phyloP scores from a whole-genome alignment of 2,329 filamentous ascomycete genomes.

The Colletotrichum musicola region DNA sequence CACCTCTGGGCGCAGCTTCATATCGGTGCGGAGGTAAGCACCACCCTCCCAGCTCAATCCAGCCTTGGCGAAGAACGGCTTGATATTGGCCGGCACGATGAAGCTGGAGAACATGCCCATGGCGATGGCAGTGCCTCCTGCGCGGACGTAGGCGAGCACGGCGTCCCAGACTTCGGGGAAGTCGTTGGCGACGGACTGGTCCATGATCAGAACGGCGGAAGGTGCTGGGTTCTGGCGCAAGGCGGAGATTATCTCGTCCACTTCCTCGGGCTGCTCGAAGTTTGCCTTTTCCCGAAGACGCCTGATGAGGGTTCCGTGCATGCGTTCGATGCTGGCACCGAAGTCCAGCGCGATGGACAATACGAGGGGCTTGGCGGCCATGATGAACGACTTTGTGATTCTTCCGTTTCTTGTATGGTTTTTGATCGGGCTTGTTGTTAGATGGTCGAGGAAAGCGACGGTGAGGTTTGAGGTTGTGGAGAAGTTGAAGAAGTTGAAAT shows the following conservation, averaged over 20 bases:
- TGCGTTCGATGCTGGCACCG: background rate
- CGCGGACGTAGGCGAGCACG: background rate
- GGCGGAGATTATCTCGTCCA: background rate
- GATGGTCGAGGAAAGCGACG: background rate
- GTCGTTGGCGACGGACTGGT: background rate
- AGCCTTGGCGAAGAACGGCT: background rate
- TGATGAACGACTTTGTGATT: background rate
- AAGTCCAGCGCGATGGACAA: background rate
- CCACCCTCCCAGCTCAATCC: background rate
- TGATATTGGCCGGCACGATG: background rate
- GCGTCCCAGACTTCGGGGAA: slow-evolving; percentile 1
- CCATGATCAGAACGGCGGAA: background rate
- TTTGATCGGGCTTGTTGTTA: no score
- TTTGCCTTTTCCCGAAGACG: slow-evolving; percentile 23
- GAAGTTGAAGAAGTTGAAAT: background rate
- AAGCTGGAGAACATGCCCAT: background rate
- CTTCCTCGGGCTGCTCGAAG: background rate
- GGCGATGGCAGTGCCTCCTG: background rate
- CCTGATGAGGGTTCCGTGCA: background rate
- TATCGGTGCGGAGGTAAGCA: background rate
- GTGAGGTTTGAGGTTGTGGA: background rate
- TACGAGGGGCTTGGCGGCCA: background rate
- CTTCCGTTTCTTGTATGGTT: background rate
- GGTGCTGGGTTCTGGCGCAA: background rate
- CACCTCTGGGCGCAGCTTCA: background rate